Base-by-base conservation (phyloP, 768 basidiomycete species). In the Mycena polygramma region DNA sequence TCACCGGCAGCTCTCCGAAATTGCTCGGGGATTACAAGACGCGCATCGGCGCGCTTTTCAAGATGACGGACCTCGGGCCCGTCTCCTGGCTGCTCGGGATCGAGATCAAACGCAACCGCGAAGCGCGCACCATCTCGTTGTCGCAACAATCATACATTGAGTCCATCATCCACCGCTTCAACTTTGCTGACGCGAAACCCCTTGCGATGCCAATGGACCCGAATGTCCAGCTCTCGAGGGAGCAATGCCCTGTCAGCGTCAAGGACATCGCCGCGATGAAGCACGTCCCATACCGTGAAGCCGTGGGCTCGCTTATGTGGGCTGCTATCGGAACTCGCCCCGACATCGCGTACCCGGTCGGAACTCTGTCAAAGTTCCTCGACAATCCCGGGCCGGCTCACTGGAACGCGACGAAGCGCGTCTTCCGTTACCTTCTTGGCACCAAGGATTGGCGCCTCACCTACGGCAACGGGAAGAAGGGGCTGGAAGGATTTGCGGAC, bases 301-400 rank as follows among this genome's bases (percentile, higher is more conserved):
- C 62, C 9, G 52, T 63, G 41, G 62, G 62, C 41, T 63, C 62
- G 24, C 52, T 63, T 22, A 54, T 63, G 61, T 52, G 49, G 49
- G 61, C 61, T 1, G 49, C 62, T 35, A 24, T 63, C 39, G 52
- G 51, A 10, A 63, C 62, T 6, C 62, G 62, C 17, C 60, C 62
- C 17, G 52, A 63, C 52, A 63, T 63, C 19, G 52, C 62, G 6
- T 63, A 43, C 17, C 2, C 30, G 14, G 53, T 64, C 19, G 43
- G 41, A 5, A 35, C 14, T 2, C 45, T 65, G 35, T 65, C 63
- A 4, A 65, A 65, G 39, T 65, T 48, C 35, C 36, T 49, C 15
- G 35, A 48, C 30, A 65, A 65, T 45, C 63, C 63, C n/a, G 63
- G 54, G 11, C 43, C 55, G 17, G 63, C 63, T 20, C 63, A 65